These are phyloP conservation scores for Quercus variabilis DNA, from an alignment of 306 rosid species.

Conservation along the genomic window DNA sequence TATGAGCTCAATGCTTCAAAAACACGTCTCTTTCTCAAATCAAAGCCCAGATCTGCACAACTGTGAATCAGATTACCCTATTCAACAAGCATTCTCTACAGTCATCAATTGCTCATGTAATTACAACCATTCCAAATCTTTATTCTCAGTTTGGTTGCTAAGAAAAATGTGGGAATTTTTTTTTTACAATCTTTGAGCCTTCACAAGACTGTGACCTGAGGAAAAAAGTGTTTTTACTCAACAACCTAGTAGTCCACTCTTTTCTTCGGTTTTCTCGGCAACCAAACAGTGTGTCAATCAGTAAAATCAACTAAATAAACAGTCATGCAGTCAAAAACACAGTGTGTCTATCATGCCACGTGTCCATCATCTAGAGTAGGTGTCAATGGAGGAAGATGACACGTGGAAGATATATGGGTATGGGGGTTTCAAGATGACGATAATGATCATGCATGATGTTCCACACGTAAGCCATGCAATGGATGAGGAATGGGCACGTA, in stretches of 20 bases:
- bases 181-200: slow-evolving; percentile 1
- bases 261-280: slow-evolving; percentile 9
- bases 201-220: slow-evolving; percentile 11
- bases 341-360: slow-evolving; percentile 13
- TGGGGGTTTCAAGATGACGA: background rate
- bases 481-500: slow-evolving; percentile 15
- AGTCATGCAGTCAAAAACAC: no score
- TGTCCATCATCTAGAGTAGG: slow-evolving; percentile 11
- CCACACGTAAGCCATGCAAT: slow-evolving; percentile 6
- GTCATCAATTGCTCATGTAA: background rate
- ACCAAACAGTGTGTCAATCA: background rate
- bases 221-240: slow-evolving; percentile 4
- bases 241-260: background rate
- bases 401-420: slow-evolving; percentile 34
- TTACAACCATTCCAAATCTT: slow-evolving; percentile 13
- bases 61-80: slow-evolving; percentile 24
- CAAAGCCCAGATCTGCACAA: slow-evolving; percentile 35
- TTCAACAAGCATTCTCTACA: slow-evolving; percentile 31
- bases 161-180: background rate
- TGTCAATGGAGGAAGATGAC: background rate
- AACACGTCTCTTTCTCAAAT: slow-evolving; percentile 18
- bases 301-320: slow-evolving; percentile 16
- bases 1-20: background rate
- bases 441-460: background rate
- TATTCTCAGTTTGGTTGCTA: background rate